Percentiles rank a stretch among this genome's conserved stretches.
Conservation (phyloP, 2,329 filamentous ascomycete species). For the Pseudogymnoascus destructans region DNA sequence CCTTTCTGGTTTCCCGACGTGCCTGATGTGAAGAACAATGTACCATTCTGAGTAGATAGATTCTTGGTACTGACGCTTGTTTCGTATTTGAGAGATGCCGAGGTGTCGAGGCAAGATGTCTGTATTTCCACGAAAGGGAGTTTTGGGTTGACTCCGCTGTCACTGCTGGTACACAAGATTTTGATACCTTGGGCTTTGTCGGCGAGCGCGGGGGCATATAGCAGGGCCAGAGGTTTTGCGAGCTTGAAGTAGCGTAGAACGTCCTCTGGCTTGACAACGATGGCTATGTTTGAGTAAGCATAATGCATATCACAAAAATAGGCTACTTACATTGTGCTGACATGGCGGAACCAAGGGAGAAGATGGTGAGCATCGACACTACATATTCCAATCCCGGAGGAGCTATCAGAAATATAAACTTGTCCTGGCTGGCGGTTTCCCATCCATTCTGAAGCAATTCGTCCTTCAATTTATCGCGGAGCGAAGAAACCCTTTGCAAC, state of each 20-base stretch:
- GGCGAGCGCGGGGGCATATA: conserved; percentile 14
- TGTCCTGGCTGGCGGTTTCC: conserved; percentile 11
- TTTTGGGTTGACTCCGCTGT: conserved; percentile 3
- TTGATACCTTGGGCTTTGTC: conserved; percentile 14
- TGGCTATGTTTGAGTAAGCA: conserved; percentile 14
- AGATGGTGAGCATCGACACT: conserved; percentile 18
- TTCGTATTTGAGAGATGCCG: conserved; percentile 10
- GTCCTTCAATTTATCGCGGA: conserved; percentile 13
- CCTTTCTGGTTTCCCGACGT: conserved; percentile 18
- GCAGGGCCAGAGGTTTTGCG: conserved; percentile 14
- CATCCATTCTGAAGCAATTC: conserved; percentile 11
- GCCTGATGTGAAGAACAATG: conserved; percentile 17
- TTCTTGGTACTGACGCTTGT: not conserved
- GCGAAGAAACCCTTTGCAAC: conserved; percentile 14
- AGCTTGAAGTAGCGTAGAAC: conserved; percentile 15
- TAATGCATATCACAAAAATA: not conserved
- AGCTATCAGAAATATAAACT: conserved; percentile 16
- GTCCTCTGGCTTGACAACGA: conserved; percentile 17
- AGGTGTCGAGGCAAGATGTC: conserved; percentile 10
- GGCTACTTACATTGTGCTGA: conserved; percentile 16
- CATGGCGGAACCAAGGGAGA: conserved; percentile 16
- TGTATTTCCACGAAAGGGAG: conserved; percentile 14
- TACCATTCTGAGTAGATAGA: conserved; percentile 11
- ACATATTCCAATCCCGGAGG: conserved; percentile 16
- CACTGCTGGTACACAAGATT: conserved; percentile 9